phyloP scores from a whole-genome alignment of 371 early-diverging fungal genomes.

The Polyrhizophydium stewartii region DNA sequence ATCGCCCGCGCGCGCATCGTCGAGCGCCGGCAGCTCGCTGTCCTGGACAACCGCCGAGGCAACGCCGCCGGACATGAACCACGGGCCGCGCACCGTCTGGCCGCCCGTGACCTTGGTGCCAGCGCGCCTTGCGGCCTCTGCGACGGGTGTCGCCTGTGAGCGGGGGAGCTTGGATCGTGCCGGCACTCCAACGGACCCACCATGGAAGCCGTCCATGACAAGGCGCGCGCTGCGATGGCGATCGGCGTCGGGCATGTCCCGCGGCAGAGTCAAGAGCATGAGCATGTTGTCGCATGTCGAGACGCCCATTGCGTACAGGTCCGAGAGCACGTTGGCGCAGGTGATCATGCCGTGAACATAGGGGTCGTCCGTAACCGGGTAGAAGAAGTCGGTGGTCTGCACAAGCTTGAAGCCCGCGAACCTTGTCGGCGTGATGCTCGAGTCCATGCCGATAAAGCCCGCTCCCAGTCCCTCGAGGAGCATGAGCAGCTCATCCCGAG shows the following conservation, averaged over 20 bases:
- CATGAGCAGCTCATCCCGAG: too few species aligned
- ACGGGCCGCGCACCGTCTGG: constrained; percentile 25
- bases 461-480: too few species aligned
- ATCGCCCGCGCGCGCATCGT: constrained; percentile 18
- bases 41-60: constrained; percentile 15
- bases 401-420: constrained; percentile 20
- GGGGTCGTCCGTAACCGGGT: constrained; percentile 30
- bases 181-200: too few species aligned
- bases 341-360: constrained; percentile 24
- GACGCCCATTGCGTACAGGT: constrained; percentile 34
- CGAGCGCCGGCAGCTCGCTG: constrained; percentile 13
- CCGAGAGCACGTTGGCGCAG: constrained; percentile 32
- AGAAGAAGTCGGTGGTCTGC: constrained; percentile 35
- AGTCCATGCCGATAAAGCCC: constrained; percentile 23
- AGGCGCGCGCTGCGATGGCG: constrained; percentile 9
- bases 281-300: constrained; percentile 32
- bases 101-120: constrained; percentile 30
- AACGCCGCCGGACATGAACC: constrained; percentile 31
- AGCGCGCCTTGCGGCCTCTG: constrained; percentile 22
- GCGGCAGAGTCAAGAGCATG: constrained; percentile 28
- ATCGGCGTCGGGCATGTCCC: constrained; percentile 14
- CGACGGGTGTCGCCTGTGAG: not conserved
- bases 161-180: too few species aligned
- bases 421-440: constrained; percentile 21
- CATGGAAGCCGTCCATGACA: constrained; percentile 17